Percentiles rank a stretch among this genome's conserved stretches.
These are phyloP conservation scores for Daedalea quercina DNA, from an alignment of 768 basidiomycete genomes.

Conservation along the genomic window DNA sequence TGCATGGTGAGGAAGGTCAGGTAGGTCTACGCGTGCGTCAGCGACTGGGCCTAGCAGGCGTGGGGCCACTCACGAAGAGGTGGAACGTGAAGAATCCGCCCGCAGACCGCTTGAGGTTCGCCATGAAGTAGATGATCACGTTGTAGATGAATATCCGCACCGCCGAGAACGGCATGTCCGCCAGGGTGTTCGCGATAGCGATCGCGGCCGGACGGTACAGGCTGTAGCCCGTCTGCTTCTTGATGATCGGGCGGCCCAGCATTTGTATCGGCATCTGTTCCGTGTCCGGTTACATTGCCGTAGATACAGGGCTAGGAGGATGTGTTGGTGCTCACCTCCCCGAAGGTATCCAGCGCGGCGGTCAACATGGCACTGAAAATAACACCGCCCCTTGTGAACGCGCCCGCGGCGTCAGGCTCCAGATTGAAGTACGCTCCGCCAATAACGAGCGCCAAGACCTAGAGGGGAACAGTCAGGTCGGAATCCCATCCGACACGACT, in stretches of 20 bases:
- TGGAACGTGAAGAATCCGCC: constrained; percentile 52
- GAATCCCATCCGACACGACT: background rate
- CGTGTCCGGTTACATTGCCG: constrained; percentile 3
- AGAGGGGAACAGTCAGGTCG: background rate
- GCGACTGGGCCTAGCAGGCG: background rate
- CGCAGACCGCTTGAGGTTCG: constrained; percentile 36
- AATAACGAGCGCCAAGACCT: constrained; percentile 56
- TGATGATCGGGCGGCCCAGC: constrained; percentile 70
- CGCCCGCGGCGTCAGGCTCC: constrained; percentile 68
- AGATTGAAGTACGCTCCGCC: constrained; percentile 73
- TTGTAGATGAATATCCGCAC: constrained; percentile 52
- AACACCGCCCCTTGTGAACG: constrained; percentile 82
- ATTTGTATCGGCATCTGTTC: constrained; percentile 72
- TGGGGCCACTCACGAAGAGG: constrained; percentile 34
- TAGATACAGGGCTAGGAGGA: background rate
- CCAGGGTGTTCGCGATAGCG: constrained; percentile 57
- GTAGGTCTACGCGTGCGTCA: constrained; percentile 30
- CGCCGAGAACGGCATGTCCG: constrained; percentile 67
- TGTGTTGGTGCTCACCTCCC: constrained; percentile 41
- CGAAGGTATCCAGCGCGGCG: constrained; percentile 65
- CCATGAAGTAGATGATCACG: constrained; percentile 65
- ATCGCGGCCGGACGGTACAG: constrained; percentile 63
- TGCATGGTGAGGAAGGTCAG: constrained; percentile 67
- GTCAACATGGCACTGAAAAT: constrained; percentile 68
- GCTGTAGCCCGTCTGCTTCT: constrained; percentile 60